These are phyloP conservation scores for Inonotus hispidus DNA, from an alignment of 1,284 basidiomycete species.

Conservation along the genomic window DNA sequence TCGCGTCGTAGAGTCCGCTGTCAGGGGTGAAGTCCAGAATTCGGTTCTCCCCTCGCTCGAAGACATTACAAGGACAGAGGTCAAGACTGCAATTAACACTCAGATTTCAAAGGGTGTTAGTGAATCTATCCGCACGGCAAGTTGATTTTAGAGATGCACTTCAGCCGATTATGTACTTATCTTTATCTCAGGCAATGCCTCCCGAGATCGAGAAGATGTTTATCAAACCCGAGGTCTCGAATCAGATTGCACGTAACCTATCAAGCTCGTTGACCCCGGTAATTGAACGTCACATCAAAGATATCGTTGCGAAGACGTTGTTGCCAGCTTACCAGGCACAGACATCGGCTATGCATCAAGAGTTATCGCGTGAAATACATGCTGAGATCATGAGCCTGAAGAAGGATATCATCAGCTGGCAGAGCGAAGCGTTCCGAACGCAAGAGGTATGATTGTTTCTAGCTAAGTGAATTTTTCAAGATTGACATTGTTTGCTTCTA, in stretches of 20 bases:
- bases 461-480: background rate
- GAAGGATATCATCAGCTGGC: slow-evolving; percentile 71
- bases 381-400: slow-evolving; percentile 69
- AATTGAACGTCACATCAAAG: slow-evolving; percentile 76
- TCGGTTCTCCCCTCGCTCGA: slow-evolving; percentile 76
- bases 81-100: slow-evolving; percentile 66
- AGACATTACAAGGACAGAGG: slow-evolving; percentile 71
- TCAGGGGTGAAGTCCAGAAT: slow-evolving; percentile 73
- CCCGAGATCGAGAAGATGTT: slow-evolving; percentile 72
- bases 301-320: slow-evolving; percentile 64
- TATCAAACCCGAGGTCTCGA: slow-evolving; percentile 67
- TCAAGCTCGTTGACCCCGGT: slow-evolving; percentile 61
- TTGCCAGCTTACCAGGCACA: slow-evolving; percentile 69
- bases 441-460: slow-evolving; percentile 55
- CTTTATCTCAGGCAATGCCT: slow-evolving; percentile 53
- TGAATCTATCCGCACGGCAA: slow-evolving; percentile 66
- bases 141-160: background rate
- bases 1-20: slow-evolving; percentile 76
- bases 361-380: slow-evolving; percentile 66
- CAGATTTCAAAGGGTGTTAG: slow-evolving; percentile 68
- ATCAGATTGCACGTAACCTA: slow-evolving; percentile 67
- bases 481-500: slow-evolving; percentile 4
- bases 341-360: slow-evolving; percentile 67
- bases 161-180: slow-evolving; percentile 15
- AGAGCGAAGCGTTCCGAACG: slow-evolving; percentile 64